These are phyloP conservation scores for Acanthamoeba divionensis DNA, from an alignment of 208 protist genomes.

Conservation along the genomic window DNA sequence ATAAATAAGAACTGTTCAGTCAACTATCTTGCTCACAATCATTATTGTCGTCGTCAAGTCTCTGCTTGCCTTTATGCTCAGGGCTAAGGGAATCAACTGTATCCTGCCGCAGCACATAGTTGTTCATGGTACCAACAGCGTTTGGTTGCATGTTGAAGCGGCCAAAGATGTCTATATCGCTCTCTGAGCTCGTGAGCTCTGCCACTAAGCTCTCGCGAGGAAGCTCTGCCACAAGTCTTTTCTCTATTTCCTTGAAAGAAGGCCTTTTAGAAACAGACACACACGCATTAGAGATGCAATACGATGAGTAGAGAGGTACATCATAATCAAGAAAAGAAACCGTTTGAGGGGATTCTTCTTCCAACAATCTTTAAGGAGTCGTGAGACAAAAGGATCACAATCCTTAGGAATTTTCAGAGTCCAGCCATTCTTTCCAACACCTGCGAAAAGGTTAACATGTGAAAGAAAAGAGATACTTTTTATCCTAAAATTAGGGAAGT, in stretches of 20 bases:
- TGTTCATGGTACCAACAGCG: too few relatives aligned
- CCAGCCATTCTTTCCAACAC: background rate
- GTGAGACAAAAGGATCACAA: constrained; percentile 12
- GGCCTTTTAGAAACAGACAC: background rate
- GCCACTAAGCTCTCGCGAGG: too few relatives aligned
- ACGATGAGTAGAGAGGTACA: background rate
- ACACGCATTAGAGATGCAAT: background rate
- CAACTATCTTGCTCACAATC: too few relatives aligned
- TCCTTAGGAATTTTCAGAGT: constrained; percentile 42
- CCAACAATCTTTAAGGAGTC: constrained; percentile 26
- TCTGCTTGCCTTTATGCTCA: too few relatives aligned
- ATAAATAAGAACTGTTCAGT: too few relatives aligned
- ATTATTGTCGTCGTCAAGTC: too few relatives aligned
- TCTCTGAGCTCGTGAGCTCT: too few relatives aligned
- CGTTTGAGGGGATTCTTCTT: constrained; percentile 6
- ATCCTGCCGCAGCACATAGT: too few relatives aligned
- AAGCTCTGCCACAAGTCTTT: background rate
- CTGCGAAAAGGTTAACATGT: background rate
- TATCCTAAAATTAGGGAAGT: background rate
- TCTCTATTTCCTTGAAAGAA: constrained; percentile 42
- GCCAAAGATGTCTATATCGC: too few relatives aligned
- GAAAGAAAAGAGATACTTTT: background rate
- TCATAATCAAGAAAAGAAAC: background rate
- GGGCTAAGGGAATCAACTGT: too few relatives aligned
- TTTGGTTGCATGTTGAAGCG: too few relatives aligned